Evolutionary conservation across 129 eudicot species (phyloP), one percentile per base, ranked within the genome.

Genomic region (Gnaphalium uliginosum): DNA sequence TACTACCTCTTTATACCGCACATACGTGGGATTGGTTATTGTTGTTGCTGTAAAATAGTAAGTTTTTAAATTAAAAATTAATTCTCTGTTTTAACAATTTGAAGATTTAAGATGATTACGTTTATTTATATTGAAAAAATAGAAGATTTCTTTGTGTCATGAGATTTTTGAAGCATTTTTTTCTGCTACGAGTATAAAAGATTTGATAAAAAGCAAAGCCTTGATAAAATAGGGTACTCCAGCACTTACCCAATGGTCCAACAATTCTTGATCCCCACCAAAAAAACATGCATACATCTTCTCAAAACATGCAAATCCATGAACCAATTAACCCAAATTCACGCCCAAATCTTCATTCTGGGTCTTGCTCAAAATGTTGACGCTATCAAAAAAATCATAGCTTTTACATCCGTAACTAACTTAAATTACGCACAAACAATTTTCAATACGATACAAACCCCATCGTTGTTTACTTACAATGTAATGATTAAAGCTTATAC

Each of bases 241-340:
- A 53, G 24, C 65, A 21, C 51, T 41, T 76, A n/a, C 30, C 70
- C 84, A 53, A 74, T 79, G 17, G 50, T 74, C 41, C 76, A 65
- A 6, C 46, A 41, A 30, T 41, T 57, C 48, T 56, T 79, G 23
- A 69, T 62, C 0, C 78, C 83, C 73, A 57, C 87, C 57, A 83
- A 76, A 79, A 83, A 77, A 82, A 50, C 84, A 81, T 84, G 89
- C 81, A 81, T 90, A 27, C 79, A 83, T 50, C 89, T 82, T 73
- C 83, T 91, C 19, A 87, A 91, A 66, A 54, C 22, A 77, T 90
- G 96, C 89, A 90, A 86, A 83, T 81, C 86, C 69, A 75, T 84
- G 75, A 61, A 22, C 33, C 82, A 88, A 29, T 21, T 91, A n/a
- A 84, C 79, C 56, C 92, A 88, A 86, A 86, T 91, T 73, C 97